Base-by-base conservation (phyloP, 225 moss, liverwort and hornwort species). In the Physcomitrellopsis africana region DNA sequence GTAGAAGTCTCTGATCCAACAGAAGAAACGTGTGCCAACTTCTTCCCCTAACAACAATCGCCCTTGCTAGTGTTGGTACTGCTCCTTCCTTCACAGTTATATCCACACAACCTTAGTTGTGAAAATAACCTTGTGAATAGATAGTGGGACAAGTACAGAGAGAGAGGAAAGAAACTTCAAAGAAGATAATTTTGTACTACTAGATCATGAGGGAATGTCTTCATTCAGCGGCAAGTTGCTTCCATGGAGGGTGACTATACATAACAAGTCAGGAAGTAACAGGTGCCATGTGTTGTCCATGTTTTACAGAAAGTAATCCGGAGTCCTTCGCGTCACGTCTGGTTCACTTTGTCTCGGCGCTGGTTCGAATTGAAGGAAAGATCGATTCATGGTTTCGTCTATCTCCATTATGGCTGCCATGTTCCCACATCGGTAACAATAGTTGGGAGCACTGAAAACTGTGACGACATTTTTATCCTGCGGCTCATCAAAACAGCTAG, bases 401-500 rank as follows among this genome's bases (percentile, higher is more conserved):
- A 96, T 96, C 83, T 96, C 96, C 96, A 96, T 96, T 45, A 96
- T 94, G 45, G 96, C 96, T 37, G 96, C 96, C 96, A 96, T 96
- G 76, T 96, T 96, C 60, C 96, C 96, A 78, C 96, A 96, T 54
- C 96, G 96, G 83, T 96, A 96, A 82, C 96, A 96, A 82, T 96
- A 96, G 73, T 96, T 96, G 65, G 96, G 96, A 48, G 96, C 96
- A 83, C 96, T 96, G 84, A 96, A 96, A 68, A 96, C 96, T 9
- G 96, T 96, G 58, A 96, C 96, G 67, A 96, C 96, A 49, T 94
- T 96, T 80, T 96, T 96, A 58, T 96, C 96, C 96, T 96, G 91
- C 82, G 81, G 49, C 65, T 18, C 75, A 80, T 16, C 37, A 53
- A 75, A 69, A 45, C 45, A 12, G 45, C 14, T 74, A 9, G 26